Base-by-base conservation (phyloP, 768 basidiomycete species). In the Trametes cinnabarina region DNA sequence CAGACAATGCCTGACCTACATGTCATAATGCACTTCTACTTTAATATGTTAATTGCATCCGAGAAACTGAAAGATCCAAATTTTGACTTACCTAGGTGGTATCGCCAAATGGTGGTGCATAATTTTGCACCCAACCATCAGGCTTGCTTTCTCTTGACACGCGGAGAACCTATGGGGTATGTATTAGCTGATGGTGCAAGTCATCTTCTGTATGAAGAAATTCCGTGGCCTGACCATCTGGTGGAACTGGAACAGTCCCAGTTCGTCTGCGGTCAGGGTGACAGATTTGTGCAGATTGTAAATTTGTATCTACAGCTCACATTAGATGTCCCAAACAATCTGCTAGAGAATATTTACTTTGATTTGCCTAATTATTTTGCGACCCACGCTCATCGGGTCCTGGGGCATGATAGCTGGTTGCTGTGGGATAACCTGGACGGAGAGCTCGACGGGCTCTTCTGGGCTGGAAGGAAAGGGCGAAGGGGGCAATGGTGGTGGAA, bases 291-390 rank as follows among this genome's bases (percentile, higher is more conserved):
- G 9, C 47, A 32, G 4, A 19, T 57, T 23, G 30, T 2, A 22
- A 47, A 57, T 15, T 14, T 20, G 37, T 57, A 57, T 15, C 47
- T 57, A 3, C 22, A 22, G 14, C 20, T 57, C 9, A 40, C 25
- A 7, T 17, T 49, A 3, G 47, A 49, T 20, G 23, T 57, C 10
- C 40, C 48, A 3, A 41, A 8, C 10, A 17, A 10, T 1, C 12
- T 20, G 11, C 34, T 58, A 4, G 57, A 58, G 23, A 51, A 58
- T 23, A 25, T 20, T 3, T 23, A 37, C 9, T n/a, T 51, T 41
- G 57, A 51, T 43, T 39, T 58, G 39, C 57, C 57, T 1, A 58
- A 58, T 17, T 50, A 26, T 17, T 58, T 44, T 26, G 41, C 50
- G 2, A 3, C 6, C 17, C 32, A 35, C 9, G 50, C 44, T 8